A percentile compares a stretch with the other conserved stretches of the same genome.
Conservation (phyloP, 768 basidiomycete genomes). For the Calvatia gigantea region DNA sequence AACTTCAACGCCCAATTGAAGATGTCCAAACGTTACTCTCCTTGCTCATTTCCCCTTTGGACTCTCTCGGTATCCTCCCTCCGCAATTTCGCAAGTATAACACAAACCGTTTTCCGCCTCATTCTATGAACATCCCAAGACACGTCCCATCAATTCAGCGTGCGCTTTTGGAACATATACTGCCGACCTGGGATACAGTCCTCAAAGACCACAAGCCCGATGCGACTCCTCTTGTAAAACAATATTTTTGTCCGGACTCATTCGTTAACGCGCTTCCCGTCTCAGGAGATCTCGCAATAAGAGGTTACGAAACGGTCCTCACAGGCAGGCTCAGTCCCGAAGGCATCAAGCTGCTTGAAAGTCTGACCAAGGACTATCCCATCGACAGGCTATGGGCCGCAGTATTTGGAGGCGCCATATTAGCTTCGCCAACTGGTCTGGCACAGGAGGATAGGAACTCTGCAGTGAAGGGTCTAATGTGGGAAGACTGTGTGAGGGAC, state of each 20-base stretch:
- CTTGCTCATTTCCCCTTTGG: conserved; percentile 59
- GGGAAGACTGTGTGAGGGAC: conserved; percentile 77
- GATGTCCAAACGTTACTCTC: conserved; percentile 49
- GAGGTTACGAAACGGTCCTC: conserved; percentile 65
- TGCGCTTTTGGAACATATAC: conserved; percentile 55
- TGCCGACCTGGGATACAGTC: conserved; percentile 63
- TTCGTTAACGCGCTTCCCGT: conserved; percentile 47
- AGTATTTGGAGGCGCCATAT: conserved; percentile 29
- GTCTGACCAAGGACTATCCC: conserved; percentile 60
- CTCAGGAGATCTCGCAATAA: conserved; percentile 51
- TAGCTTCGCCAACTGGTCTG: background rate
- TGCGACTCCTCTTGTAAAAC: conserved; percentile 44
- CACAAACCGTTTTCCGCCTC: conserved; percentile 30
- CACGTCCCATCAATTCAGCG: conserved; percentile 61
- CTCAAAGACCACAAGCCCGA: conserved; percentile 43
- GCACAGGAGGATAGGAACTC: conserved; percentile 16
- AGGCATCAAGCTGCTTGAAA: conserved; percentile 49
- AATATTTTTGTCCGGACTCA: conserved; percentile 72
- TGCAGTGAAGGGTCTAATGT: conserved; percentile 36
- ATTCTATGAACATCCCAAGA: conserved; percentile 30
- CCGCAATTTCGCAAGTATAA: conserved; percentile 48
- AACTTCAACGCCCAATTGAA: conserved; percentile 42
- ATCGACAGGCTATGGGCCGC: conserved; percentile 63
- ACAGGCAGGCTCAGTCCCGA: conserved; percentile 44
- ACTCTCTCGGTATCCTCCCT: conserved; percentile 53